Percentiles rank a stretch among this genome's conserved stretches.
phyloP scores from a whole-genome alignment of 179 eudicot species.

The Sideroxylon spinosum region DNA sequence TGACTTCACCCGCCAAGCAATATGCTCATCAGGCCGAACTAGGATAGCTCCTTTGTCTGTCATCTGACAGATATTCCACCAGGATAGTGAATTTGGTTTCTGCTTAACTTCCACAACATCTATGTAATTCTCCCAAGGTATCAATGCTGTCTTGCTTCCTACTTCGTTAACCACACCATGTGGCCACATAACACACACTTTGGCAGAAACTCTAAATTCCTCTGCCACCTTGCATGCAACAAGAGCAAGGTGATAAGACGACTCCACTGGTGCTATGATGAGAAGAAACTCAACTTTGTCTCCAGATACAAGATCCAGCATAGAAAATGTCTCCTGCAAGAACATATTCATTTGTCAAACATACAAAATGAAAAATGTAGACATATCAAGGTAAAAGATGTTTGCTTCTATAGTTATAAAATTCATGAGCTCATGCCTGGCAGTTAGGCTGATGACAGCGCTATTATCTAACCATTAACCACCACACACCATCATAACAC shows the following conservation, averaged over 20 bases:
- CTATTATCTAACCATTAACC: neutral
- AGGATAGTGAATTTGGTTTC: slow-evolving; percentile 38
- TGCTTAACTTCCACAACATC: slow-evolving; percentile 53
- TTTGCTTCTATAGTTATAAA: neutral
- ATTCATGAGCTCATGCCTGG: neutral
- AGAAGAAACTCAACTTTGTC: slow-evolving; percentile 74
- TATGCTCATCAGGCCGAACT: slow-evolving; percentile 85
- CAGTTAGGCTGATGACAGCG: neutral
- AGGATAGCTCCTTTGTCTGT: slow-evolving; percentile 77
- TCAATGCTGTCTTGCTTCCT: slow-evolving; percentile 31
- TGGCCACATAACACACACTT: slow-evolving; percentile 79
- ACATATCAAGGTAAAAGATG: neutral
- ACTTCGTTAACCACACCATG: slow-evolving; percentile 16
- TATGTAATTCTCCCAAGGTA: slow-evolving; percentile 37
- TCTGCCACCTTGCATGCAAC: slow-evolving; percentile 58
- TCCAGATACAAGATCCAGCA: slow-evolving; percentile 65
- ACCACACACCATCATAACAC: neutral
- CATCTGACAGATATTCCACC: slow-evolving; percentile 90
- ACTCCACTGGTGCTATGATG: slow-evolving; percentile 61
- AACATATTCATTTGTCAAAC: neutral
- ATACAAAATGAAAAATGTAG: neutral
- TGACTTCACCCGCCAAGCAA: slow-evolving; percentile 75
- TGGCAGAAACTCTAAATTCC: slow-evolving; percentile 44
- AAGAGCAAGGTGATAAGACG: slow-evolving; percentile 65
- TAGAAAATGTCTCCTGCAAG: slow-evolving; percentile 46